Percentiles rank a stretch among this genome's conserved stretches.
Conservation (phyloP, 164 flowering plant species). For the Cinnamomum micranthum region DNA sequence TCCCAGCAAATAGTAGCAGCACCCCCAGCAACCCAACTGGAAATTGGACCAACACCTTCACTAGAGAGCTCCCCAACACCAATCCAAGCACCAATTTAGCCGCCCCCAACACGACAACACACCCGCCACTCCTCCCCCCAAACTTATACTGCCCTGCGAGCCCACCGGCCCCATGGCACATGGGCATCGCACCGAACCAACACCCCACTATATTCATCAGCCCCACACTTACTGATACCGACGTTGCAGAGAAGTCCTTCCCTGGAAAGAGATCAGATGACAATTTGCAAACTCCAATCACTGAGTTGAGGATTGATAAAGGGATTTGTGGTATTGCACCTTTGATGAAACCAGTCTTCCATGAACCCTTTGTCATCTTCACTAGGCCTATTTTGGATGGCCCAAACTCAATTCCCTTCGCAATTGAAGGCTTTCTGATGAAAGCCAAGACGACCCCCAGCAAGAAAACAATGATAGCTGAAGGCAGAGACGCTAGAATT, state of each 20-base stretch:
- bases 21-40: slow-evolving; percentile 84
- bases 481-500: slow-evolving; percentile 46
- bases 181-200: slow-evolving; percentile 85
- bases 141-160: slow-evolving; percentile 86
- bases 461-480: slow-evolving; percentile 67
- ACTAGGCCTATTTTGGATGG: slow-evolving; percentile 43
- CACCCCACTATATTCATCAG: slow-evolving; percentile 77
- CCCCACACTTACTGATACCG: slow-evolving; percentile 58
- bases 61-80: slow-evolving; percentile 61
- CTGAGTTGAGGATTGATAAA: slow-evolving; percentile 62
- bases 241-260: slow-evolving; percentile 46
- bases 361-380: slow-evolving; percentile 43
- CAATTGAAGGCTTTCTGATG: slow-evolving; percentile 41
- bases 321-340: slow-evolving; percentile 77
- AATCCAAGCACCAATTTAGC: slow-evolving; percentile 65
- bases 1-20: slow-evolving; percentile 74
- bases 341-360: slow-evolving; percentile 72
- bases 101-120: slow-evolving; percentile 67
- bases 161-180: slow-evolving; percentile 89
- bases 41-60: slow-evolving; percentile 50
- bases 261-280: slow-evolving; percentile 66
- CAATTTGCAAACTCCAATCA: slow-evolving; percentile 64
- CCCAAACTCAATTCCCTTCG: slow-evolving; percentile 45
- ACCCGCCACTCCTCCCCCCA: slow-evolving; percentile 81
- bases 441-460: slow-evolving; percentile 61